Evolutionary conservation across 768 basidiomycete species (phyloP).

Genomic region (Termitomyces sp.): DNA sequence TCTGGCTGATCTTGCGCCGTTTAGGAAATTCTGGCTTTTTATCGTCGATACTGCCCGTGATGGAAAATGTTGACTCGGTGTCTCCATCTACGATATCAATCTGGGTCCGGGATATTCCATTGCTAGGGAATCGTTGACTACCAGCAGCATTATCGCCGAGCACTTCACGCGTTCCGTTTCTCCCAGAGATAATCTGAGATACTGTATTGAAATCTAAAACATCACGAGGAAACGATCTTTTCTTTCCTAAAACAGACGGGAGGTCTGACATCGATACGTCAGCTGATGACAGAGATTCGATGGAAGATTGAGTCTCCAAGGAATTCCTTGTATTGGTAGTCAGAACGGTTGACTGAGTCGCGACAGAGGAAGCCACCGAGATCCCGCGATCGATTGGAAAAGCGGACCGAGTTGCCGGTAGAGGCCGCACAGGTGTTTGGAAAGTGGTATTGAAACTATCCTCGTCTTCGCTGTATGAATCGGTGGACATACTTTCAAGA

Average conservation of each 20-base stretch:
- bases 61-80: constrained; percentile 11
- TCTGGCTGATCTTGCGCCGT: constrained; percentile 24
- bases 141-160: not conserved
- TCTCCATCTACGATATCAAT: constrained; percentile 5
- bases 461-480: constrained; percentile 28
- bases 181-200: constrained; percentile 11
- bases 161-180: not conserved
- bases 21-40: constrained; percentile 22
- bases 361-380: constrained; percentile 12
- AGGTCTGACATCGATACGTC: constrained; percentile 27
- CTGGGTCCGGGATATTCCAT: not conserved
- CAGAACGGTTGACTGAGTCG: constrained; percentile 29
- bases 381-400: constrained; percentile 10
- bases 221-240: constrained; percentile 29
- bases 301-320: constrained; percentile 31
- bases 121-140: not conserved
- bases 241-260: constrained; percentile 34
- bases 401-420: constrained; percentile 4
- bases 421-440: constrained; percentile 46
- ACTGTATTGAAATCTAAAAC: constrained; percentile 13
- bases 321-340: constrained; percentile 33
- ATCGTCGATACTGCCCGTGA: constrained; percentile 12
- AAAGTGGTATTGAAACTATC: constrained; percentile 64
- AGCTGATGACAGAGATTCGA: constrained; percentile 30
- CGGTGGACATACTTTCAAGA: constrained; percentile 21